Percentiles rank a stretch among this genome's conserved stretches.
Evolutionary conservation across 1,284 basidiomycete genomes (phyloP).

Genomic region (Trametes sp.): DNA sequence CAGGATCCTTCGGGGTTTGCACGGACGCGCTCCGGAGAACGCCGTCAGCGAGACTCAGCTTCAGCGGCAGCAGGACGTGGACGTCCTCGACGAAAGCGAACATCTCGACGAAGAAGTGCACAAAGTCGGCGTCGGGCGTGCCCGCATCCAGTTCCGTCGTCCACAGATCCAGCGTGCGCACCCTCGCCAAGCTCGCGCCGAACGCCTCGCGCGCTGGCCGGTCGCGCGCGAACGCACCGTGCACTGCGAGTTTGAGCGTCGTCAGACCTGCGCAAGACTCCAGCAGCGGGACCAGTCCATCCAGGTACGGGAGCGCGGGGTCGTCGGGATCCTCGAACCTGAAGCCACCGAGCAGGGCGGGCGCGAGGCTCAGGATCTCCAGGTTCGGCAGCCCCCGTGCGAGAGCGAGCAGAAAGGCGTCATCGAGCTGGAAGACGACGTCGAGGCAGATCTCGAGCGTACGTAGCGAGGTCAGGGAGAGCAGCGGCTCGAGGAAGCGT

Average conservation of each 20-base stretch:
- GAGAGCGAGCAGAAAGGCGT: neutral
- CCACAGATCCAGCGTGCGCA: neutral
- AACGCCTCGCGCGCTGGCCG: no score
- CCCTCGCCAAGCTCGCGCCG: neutral
- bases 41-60: no score
- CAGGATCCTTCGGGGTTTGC: neutral
- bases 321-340: neutral
- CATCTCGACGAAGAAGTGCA: neutral
- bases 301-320: neutral
- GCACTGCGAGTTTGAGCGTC: neutral
- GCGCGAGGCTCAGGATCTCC: neutral
- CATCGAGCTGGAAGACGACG: slow-evolving; percentile 2
- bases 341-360: neutral
- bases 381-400: neutral
- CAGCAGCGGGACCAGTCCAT: slow-evolving; percentile 1
- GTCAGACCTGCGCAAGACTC: neutral
- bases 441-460: neutral
- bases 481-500: neutral
- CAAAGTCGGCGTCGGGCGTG: neutral
- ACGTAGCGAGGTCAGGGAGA: neutral
- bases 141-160: neutral
- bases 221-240: neutral
- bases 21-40: neutral
- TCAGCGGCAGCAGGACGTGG: neutral
- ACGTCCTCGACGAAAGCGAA: neutral